Base-by-base conservation (phyloP, 805 yeast species). In the Metschnikowia lachancei region DNA sequence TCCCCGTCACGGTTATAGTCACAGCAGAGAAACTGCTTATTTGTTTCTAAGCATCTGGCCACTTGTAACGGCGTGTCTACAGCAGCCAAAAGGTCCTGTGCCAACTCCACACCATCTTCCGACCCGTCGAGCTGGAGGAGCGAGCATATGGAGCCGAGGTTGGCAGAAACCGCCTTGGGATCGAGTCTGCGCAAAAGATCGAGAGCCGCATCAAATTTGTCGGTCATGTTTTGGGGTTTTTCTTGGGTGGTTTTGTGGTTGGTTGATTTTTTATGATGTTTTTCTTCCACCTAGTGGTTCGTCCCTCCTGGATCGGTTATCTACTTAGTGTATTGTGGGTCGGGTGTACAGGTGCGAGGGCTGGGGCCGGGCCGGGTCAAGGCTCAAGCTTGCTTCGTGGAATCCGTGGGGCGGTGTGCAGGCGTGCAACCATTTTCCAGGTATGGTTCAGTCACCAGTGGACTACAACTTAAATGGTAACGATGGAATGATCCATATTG, bases 1-100 rank as follows among this genome's bases (percentile, higher is more conserved):
- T 92, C 98, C 7, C 95, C 91, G 61, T 92, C 99, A 56, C 99
- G 77, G 66, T 92, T 92, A 64, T 92, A 92, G 64, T 92, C 99
- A 67, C 98, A 92, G 43, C 91, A 80, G 47, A 92, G 75, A 62
- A 75, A 92, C 48, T 77, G 78, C 65, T 85, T 85, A 10, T 87
- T 87, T 12, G 80, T 62, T 22, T 67, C 66, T 9, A 60, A 55
- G 61, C 90, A 85, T 31, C 69, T 67, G 39, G 69, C 60, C 36
- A 79, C 69, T 33, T 70, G 67, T 56, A 92, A 72, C 20, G 98
- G 98, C 42, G 85, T 83, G 66, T 92, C 99, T 11, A 92, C 90
- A 0, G 94, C 78, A 4, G 95, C 80, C 40, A 92, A 72, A 49
- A 92, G 73, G 53, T 92, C 99, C 62, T 86, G 96, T 2, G 96